Conservation (phyloP, 1,139 yeast species). For the Pichia sp. region DNA sequence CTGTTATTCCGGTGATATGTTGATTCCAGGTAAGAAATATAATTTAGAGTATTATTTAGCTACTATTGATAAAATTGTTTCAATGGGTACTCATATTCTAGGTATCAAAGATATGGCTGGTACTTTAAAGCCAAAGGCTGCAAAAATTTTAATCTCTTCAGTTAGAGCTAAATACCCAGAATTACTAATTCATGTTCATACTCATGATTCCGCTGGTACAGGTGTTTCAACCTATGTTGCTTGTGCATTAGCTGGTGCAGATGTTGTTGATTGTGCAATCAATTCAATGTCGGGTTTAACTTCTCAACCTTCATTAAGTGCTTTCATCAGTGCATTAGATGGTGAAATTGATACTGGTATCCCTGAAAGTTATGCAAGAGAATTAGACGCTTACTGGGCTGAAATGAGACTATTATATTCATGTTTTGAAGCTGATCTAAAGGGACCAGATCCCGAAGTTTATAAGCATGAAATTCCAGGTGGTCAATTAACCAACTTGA, state of each 20-base stretch:
- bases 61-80: slow-evolving; percentile 77
- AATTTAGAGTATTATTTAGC: slow-evolving; percentile 82
- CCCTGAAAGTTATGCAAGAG: slow-evolving; percentile 60
- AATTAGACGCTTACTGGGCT: slow-evolving; percentile 92
- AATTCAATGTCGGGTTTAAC: slow-evolving; percentile 98
- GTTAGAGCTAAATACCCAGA: slow-evolving; percentile 85
- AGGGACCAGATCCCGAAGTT: slow-evolving; percentile 99
- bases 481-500: slow-evolving; percentile 93
- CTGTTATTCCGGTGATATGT: slow-evolving; percentile 98
- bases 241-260: slow-evolving; percentile 94
- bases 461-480: slow-evolving; percentile 98
- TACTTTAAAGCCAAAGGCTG: slow-evolving; percentile 93
- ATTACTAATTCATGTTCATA: slow-evolving; percentile 95
- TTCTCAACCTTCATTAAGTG: slow-evolving; percentile 94
- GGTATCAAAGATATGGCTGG: slow-evolving; percentile 99
- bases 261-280: slow-evolving; percentile 94
- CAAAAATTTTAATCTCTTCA: slow-evolving; percentile 67
- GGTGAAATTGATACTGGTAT: slow-evolving; percentile 79
- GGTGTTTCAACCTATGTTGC: slow-evolving; percentile 97
- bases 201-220: slow-evolving; percentile 99
- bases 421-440: slow-evolving; percentile 95
- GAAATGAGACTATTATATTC: slow-evolving; percentile 96
- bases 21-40: slow-evolving; percentile 90
- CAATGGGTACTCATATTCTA: slow-evolving; percentile 91
- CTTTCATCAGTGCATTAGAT: slow-evolving; percentile 84